Percentiles rank a stretch among this genome's conserved stretches.
Evolutionary conservation across 257 asterid species (phyloP).

Genomic region (Avicennia marina): DNA sequence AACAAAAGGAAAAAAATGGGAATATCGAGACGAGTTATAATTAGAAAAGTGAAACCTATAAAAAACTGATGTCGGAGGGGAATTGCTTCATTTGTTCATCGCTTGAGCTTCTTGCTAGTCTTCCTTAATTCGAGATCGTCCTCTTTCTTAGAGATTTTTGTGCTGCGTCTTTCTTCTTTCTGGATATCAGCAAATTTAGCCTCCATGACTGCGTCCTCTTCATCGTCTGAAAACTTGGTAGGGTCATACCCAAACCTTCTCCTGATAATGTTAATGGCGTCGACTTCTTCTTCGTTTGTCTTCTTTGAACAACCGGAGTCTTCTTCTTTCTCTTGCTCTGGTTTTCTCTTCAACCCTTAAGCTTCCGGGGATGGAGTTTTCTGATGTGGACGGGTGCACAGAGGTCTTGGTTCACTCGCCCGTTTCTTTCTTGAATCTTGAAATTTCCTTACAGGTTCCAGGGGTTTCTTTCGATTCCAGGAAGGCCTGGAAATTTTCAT

Average conservation of each 20-base stretch:
- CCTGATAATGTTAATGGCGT: not conserved
- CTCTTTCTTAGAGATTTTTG: not conserved
- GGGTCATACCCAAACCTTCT: not conserved
- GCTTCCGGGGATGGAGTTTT: not conserved
- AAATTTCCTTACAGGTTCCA: too few species aligned
- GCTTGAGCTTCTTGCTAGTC: not conserved
- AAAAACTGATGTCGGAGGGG: too few species aligned
- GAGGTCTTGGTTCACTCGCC: too few species aligned
- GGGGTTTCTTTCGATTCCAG: not conserved
- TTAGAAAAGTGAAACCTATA: too few species aligned
- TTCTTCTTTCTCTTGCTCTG: not conserved
- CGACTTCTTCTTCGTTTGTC: not conserved
- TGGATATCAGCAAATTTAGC: not conserved
- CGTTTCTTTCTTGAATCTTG: too few species aligned
- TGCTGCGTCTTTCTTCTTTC: slow-evolving; percentile 12
- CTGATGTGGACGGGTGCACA: not conserved
- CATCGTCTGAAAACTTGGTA: not conserved
- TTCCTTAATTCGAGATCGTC: not conserved
- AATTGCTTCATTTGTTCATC: not conserved
- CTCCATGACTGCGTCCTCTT: not conserved
- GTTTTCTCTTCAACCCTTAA: not conserved
- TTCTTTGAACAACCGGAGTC: too few species aligned
- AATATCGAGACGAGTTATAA: too few species aligned
- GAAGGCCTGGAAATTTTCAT: not conserved
- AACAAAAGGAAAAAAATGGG: too few species aligned